Base-by-base conservation (phyloP, 176 grass and related monocot genomes). In the Hordeum marinum region DNA sequence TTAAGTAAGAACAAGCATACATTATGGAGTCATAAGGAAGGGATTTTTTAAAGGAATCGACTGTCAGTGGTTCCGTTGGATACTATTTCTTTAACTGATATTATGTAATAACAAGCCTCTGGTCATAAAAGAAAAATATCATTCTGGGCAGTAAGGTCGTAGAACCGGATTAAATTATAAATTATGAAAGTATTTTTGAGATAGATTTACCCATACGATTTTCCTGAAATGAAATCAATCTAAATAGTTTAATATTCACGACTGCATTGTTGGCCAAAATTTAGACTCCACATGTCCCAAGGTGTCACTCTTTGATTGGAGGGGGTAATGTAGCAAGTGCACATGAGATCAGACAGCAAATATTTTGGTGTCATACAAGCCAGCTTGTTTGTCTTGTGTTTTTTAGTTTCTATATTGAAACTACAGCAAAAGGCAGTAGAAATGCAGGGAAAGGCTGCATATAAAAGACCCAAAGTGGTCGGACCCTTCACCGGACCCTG, bases 371-470 rank as follows among this genome's bases (percentile, higher is more conserved):
- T 11, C 13, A 26, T 65, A 34, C 41, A 59, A 68, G 25, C 36
- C 40, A 82, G 63, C 52, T 63, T 77, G 37, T 77, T 90, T 64
- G 54, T 57, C 42, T 39, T 72, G 17, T 74, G 61, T 36, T 50
- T 76, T 43, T 77, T 77, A 69, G 65, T 71, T 85, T 37, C 68
- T 85, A 80, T 20, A 69, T 85, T 27, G 20, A 11, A 10, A 41
- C 40, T 41, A 41, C 40, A 41, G 40, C 9, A 2, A 41, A 41
- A 41, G 40, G 40, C 40, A 41, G 40, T 7, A 41, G 9, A 41
- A 41, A 41, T 41, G 40, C 40, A 41, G 9, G 9, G 2, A 41
- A 41, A 40, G 39, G 39, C 39, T 40, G 39, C 0, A 3, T 35
- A 35, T 5, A 35, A 5, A 35, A 36, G 6, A 36, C 6, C 35